phyloP scores from a whole-genome alignment of 2,329 filamentous ascomycete species.

The Arthrobotrys megalospora region DNA sequence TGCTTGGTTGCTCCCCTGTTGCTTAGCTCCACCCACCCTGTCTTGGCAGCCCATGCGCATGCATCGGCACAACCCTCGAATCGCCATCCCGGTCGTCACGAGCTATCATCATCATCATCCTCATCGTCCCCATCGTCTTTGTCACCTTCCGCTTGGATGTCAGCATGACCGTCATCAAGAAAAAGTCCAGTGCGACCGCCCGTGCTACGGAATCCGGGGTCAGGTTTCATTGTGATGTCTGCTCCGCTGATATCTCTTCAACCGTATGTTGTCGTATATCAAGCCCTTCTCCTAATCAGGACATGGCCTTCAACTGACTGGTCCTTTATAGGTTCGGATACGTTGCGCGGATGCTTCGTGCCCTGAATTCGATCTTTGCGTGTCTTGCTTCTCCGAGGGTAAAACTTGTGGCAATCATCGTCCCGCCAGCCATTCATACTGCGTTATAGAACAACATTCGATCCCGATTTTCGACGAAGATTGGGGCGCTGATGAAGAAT shows the following conservation, averaged over 20 bases:
- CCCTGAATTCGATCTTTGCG: constrained; percentile 96
- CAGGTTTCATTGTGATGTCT: constrained; percentile 98
- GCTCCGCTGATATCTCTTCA: constrained; percentile 95
- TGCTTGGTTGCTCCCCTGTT: background rate
- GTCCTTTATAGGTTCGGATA: constrained; percentile 82
- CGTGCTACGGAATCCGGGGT: constrained; percentile 85
- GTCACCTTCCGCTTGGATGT: constrained; percentile 17
- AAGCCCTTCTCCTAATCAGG: background rate
- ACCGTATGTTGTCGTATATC: constrained; percentile 76
- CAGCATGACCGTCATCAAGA: constrained; percentile 92
- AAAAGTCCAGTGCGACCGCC: constrained; percentile 73
- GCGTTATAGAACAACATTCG: constrained; percentile 97
- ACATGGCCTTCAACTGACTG: background rate
- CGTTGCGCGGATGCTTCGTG: constrained; percentile 87
- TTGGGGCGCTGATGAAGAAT: constrained; percentile 97
- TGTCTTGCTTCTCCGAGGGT: constrained; percentile 91
- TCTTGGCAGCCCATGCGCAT: background rate
- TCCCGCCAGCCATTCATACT: constrained; percentile 86
- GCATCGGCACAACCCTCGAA: background rate
- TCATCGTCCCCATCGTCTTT: background rate
- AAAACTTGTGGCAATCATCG: constrained; percentile 86
- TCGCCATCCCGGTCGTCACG: constrained; percentile 3
- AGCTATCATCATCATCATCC: constrained; percentile 5
- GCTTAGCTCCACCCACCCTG: constrained; percentile 9
- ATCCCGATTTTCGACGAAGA: constrained; percentile 95